A percentile compares a stretch with the other conserved stretches of the same genome.
Evolutionary conservation across 2,329 filamentous ascomycete species (phyloP).

Genomic region (Immersiporthe knoxdaviesiana): DNA sequence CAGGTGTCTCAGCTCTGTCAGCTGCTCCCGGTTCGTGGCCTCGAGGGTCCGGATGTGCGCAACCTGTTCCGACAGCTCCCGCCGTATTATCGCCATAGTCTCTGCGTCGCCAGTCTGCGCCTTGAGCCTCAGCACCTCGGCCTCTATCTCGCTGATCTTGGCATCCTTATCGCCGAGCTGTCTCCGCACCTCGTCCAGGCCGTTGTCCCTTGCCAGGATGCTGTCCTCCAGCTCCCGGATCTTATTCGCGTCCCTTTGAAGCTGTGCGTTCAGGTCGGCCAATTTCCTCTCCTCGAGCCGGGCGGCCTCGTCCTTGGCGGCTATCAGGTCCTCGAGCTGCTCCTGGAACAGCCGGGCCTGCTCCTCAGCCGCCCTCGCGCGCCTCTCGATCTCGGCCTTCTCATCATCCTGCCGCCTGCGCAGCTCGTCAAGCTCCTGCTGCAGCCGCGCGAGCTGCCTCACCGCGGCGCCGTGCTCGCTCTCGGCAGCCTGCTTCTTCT

Average conservation of each 20-base stretch:
- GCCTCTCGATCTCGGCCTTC: constrained; percentile 68
- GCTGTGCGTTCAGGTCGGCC: constrained; percentile 57
- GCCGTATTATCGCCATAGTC: constrained; percentile 81
- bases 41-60: constrained; percentile 88
- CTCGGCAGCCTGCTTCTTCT: constrained; percentile 64
- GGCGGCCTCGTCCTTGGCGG: constrained; percentile 70
- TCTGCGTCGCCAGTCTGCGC: constrained; percentile 86
- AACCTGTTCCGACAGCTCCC: constrained; percentile 88
- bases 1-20: constrained; percentile 77
- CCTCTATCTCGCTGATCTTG: constrained; percentile 75
- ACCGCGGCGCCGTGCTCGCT: constrained; percentile 54
- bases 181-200: constrained; percentile 65
- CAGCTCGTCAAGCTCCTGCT: constrained; percentile 55
- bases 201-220: constrained; percentile 56
- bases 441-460: constrained; percentile 53
- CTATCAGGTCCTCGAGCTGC: constrained; percentile 73
- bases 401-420: constrained; percentile 56
- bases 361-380: constrained; percentile 71
- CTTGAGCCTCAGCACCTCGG: constrained; percentile 81
- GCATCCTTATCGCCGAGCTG: constrained; percentile 70
- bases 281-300: constrained; percentile 60
- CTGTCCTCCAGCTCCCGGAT: constrained; percentile 65
- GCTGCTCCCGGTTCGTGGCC: constrained; percentile 76
- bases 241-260: constrained; percentile 49
- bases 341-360: constrained; percentile 76